A percentile compares a stretch with the other conserved stretches of the same genome.
These are phyloP conservation scores for Suillus clintonianus DNA, from an alignment of 768 basidiomycete genomes.

Conservation along the genomic window DNA sequence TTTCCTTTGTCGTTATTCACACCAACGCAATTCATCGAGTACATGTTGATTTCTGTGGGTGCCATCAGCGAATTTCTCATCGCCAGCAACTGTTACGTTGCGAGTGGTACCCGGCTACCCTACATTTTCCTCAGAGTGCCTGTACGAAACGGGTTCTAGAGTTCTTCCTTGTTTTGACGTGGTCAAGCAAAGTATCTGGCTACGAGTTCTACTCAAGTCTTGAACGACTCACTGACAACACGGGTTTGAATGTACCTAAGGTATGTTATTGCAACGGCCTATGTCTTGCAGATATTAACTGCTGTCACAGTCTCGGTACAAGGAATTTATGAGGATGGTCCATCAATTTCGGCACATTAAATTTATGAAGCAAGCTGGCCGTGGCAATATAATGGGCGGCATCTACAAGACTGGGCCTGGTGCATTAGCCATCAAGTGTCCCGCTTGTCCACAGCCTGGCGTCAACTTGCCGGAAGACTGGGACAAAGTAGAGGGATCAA, in stretches of 20 bases:
- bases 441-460: constrained; percentile 7
- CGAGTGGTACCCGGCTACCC: no score
- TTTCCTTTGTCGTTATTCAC: constrained; percentile 35
- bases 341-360: neutral
- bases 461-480: constrained; percentile 7
- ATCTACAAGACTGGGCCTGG: constrained; percentile 7
- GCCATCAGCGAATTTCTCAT: constrained; percentile 16
- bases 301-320: neutral
- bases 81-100: constrained; percentile 31
- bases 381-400: neutral
- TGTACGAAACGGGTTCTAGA: no score
- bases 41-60: constrained; percentile 33
- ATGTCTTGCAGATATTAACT: neutral
- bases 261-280: neutral
- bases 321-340: neutral
- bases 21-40: constrained; percentile 33
- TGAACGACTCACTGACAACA: constrained; percentile 15
- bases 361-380: neutral
- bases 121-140: no score
- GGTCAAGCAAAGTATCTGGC: constrained; percentile 17
- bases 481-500: neutral
- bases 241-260: constrained; percentile 8
- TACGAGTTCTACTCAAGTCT: constrained; percentile 21
- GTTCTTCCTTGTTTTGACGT: constrained; percentile 14
- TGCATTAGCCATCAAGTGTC: constrained; percentile 17